Evolutionary conservation across 768 basidiomycete genomes (phyloP).

Genomic region (Suillus hirtellus): DNA sequence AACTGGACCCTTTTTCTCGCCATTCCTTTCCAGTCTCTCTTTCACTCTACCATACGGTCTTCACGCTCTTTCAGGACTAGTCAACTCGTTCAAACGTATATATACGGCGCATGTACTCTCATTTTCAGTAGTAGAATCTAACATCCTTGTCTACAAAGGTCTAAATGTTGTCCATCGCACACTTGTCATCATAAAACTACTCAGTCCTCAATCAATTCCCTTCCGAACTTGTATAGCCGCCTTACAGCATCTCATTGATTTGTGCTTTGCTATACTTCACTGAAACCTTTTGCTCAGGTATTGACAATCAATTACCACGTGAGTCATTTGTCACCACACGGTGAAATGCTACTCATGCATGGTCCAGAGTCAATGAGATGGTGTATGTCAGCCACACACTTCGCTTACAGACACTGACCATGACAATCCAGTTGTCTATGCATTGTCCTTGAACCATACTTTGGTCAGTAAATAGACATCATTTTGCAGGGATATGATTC

Average conservation of each 20-base stretch:
- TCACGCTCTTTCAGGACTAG: too few species aligned
- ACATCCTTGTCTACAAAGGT: too few species aligned
- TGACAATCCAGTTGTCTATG: slow-evolving; percentile 43
- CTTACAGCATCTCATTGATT: background rate
- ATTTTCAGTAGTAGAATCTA: too few species aligned
- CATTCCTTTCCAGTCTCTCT: too few species aligned
- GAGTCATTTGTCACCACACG: slow-evolving; percentile 15
- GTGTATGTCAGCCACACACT: slow-evolving; percentile 32
- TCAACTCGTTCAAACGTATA: too few species aligned
- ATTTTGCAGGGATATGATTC: background rate
- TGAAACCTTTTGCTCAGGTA: slow-evolving; percentile 21
- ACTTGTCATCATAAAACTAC: too few species aligned
- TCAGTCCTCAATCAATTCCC: too few species aligned
- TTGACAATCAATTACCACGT: slow-evolving; percentile 62
- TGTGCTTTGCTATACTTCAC: background rate
- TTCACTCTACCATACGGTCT: too few species aligned
- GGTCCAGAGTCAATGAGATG: slow-evolving; percentile 54
- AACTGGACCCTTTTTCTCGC: too few species aligned
- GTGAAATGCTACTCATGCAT: background rate
- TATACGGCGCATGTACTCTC: too few species aligned
- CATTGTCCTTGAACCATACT: slow-evolving; percentile 56
- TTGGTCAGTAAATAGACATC: slow-evolving; percentile 41
- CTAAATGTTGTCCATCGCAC: too few species aligned
- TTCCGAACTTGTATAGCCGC: too few species aligned
- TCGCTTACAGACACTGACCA: slow-evolving; percentile 1